Base-by-base conservation (phyloP, 1,284 basidiomycete species). In the Trametes pubescens region DNA sequence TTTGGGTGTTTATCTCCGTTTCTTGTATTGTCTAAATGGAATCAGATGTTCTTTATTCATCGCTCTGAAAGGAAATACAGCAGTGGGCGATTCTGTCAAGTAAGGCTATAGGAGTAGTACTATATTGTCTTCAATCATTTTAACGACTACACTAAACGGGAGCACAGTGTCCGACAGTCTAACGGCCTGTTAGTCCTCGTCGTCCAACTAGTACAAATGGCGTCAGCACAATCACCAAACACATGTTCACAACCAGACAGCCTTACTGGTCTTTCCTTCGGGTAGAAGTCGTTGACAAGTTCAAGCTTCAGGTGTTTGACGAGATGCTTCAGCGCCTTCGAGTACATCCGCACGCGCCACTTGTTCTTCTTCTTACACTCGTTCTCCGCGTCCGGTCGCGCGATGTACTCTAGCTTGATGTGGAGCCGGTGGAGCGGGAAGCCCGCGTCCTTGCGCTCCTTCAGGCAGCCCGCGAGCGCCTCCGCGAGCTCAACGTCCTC, bases 401-500 rank as follows among this genome's bases (percentile, higher is more conserved):
- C 9, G 16, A 54, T n/a, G 16, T 54, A 54, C 52, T 54, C 40
- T 1, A 54, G 38, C 22, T 26, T 29, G 13, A 54, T 18, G 16
- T 43, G 35, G 4, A 54, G 52, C 52, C 40, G 11, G 13, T 40
- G 7, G 22, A 54, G 26, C 6, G 13, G 22, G 22, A 16, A 9
- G n/a, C 52, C 52, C 6, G 21, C 37, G 3, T 56, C 54, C 54
- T n/a, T 40, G 10, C 54, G 16, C 9, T 18, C 40, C 26, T 46
- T 56, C 29, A 56, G 43, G 32, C 54, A 56, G 26, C 18, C 2
- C 43, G 16, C 54, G 22, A 56, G 54, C 26, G 6, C 54, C 16
- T 56, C 26, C 16, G 54, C 16, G 40, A 56, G 32, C 54, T 56
- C 54, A 7, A 16, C 43, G 43, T 56, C 54, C 26, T 56, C 54